Base-by-base conservation (phyloP, 2,329 filamentous ascomycete species). In the Colletotrichum sp. region DNA sequence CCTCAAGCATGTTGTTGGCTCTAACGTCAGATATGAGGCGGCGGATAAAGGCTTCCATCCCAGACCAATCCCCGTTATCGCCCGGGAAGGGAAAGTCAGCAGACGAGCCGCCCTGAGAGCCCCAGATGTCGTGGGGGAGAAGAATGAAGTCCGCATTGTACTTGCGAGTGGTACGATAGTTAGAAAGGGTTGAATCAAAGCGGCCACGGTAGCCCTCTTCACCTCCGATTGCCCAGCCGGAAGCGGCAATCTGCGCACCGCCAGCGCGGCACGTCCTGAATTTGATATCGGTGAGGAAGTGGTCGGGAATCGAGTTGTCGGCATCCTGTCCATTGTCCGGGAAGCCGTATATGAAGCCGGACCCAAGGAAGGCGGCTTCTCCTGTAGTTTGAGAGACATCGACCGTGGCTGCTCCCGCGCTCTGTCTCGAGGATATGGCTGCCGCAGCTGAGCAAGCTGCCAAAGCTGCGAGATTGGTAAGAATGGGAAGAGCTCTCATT, bases 71-170 rank as follows among this genome's bases (percentile, higher is more conserved):
- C 13, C 55, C 55, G 26, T 59, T 28, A 10, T 59, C 55, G 13
- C 24, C 55, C 4, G 55, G 55, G 26, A 63, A 34, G 13, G n/a
- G 9, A 4, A 36, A 30, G 3, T 59, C 68, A 44, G 26, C 44
- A 68, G 16, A 28, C 3, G 30, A 49, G 4, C 18, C 10, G 8
- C 44, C 26, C 15, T 68, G 39, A 62, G 59, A 62, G 24, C 75
- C 75, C 75, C 75, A 77, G 32, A 75, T 39, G 28, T 74, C 75
- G 34, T 74, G 68, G 28, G 67, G 62, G 13, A 77, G 64, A 16
- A 72, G 59, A 3, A 62, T 55, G 68, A 71, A 71, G 26, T 62
- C 59, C 13, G 36, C 68, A 18, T n/a, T 28, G 8, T 55, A 64
- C 36, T 62, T 62, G 28, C 60, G 68, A 26, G 60, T 65, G 6